Percentiles rank a stretch among this genome's conserved stretches.
phyloP scores from a whole-genome alignment of 2,329 filamentous ascomycete genomes.

The Hymenoscyphus occultus region DNA sequence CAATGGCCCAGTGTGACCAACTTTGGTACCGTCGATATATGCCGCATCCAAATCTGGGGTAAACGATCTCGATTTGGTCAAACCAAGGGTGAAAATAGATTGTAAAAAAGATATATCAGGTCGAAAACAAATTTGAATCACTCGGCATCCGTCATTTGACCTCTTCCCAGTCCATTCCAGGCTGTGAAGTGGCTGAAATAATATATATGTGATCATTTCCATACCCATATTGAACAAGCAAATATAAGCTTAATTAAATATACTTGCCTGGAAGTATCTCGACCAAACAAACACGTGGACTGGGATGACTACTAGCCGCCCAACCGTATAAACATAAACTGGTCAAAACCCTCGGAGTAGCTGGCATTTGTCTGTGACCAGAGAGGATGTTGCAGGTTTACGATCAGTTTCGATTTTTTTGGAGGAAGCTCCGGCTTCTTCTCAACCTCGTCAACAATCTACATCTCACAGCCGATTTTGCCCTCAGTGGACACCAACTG shows the following conservation, averaged over 20 bases:
- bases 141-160: constrained; percentile 10
- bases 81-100: not conserved
- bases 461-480: not conserved
- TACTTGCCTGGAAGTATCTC: not conserved
- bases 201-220: not conserved
- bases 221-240: not conserved
- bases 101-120: not conserved
- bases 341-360: no score
- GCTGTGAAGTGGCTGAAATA: not conserved
- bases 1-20: not conserved
- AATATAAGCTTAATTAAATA: not conserved
- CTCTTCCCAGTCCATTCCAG: not conserved
- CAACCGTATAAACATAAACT: not conserved
- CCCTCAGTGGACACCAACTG: not conserved
- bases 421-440: not conserved
- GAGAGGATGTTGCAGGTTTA: not conserved
- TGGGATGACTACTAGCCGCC: not conserved
- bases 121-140: constrained; percentile 1
- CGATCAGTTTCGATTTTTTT: not conserved
- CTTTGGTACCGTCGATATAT: constrained; percentile 6
- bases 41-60: not conserved
- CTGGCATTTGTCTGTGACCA: not conserved
- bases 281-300: not conserved
- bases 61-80: constrained; percentile 5
- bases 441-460: constrained; percentile 1